Conservation (phyloP, 176 grass and related monocot species). For the Zoysia pacifica region DNA sequence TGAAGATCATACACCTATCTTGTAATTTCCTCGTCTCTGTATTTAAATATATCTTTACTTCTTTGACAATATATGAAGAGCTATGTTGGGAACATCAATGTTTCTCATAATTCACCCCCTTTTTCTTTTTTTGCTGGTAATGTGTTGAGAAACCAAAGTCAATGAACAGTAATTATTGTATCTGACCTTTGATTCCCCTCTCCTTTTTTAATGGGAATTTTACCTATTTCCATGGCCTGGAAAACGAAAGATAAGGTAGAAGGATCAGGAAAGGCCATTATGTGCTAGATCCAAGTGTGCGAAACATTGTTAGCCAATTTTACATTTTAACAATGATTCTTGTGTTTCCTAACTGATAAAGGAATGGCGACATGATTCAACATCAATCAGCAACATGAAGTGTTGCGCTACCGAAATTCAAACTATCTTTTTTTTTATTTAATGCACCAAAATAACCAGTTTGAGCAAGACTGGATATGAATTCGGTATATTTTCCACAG, state of each 20-base stretch:
- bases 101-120: constrained; percentile 14
- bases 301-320: background rate
- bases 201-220: background rate
- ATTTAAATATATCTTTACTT: constrained; percentile 26
- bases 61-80: constrained; percentile 28
- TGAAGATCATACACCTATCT: background rate
- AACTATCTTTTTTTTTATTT: background rate
- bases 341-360: background rate
- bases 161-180: background rate
- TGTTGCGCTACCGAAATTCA: background rate
- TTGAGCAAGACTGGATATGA: background rate
- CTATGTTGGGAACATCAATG: background rate
- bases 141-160: constrained; percentile 17
- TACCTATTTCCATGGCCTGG: background rate
- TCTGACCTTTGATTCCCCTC: background rate
- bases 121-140: background rate
- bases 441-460: background rate
- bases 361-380: background rate
- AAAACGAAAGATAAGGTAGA: background rate
- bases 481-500: background rate
- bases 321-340: background rate
- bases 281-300: background rate
- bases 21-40: constrained; percentile 20
- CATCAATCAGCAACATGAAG: background rate
- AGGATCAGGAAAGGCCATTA: constrained; percentile 17